Conservation (phyloP, 177 flowering plant genomes). For the Vitis hybrid region DNA sequence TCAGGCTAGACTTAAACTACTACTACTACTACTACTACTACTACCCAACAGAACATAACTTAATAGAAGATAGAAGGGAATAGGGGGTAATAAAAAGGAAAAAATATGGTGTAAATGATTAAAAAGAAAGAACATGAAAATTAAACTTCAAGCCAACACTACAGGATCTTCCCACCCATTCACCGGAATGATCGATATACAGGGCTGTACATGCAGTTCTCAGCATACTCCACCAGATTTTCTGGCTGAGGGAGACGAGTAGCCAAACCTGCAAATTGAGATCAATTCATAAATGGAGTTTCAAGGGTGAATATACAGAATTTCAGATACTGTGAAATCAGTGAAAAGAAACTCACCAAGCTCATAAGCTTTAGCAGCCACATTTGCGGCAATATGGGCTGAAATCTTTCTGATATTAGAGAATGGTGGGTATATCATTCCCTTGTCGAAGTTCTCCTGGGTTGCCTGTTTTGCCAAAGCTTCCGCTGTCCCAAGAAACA, state of each 20-base stretch:
- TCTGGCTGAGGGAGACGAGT: conserved; percentile 50
- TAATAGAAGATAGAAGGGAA: background rate
- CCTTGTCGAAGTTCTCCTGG: conserved; percentile 48
- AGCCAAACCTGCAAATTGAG: conserved; percentile 41
- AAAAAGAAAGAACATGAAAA: too few species aligned
- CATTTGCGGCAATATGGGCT: conserved; percentile 63
- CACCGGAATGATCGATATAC: conserved; percentile 43
- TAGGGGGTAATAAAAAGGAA: background rate
- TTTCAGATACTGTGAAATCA: background rate
- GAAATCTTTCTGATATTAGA: conserved; percentile 62
- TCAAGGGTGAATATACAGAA: too few species aligned
- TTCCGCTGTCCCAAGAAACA: conserved; percentile 45
- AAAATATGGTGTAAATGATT: too few species aligned
- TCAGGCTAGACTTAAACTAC: background rate
- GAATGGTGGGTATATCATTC: conserved; percentile 64
- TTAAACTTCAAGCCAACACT: background rate
- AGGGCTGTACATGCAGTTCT: conserved; percentile 70
- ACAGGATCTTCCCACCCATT: background rate
- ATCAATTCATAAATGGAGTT: too few species aligned
- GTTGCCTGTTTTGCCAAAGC: conserved; percentile 57
- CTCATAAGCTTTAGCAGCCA: conserved; percentile 65
- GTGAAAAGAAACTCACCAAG: conserved; percentile 34
- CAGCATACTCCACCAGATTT: conserved; percentile 48
- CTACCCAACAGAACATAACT: background rate
- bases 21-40: conserved; percentile 8